Evolutionary conservation across 768 basidiomycete genomes (phyloP).

Genomic region (Dentipellis sp.): DNA sequence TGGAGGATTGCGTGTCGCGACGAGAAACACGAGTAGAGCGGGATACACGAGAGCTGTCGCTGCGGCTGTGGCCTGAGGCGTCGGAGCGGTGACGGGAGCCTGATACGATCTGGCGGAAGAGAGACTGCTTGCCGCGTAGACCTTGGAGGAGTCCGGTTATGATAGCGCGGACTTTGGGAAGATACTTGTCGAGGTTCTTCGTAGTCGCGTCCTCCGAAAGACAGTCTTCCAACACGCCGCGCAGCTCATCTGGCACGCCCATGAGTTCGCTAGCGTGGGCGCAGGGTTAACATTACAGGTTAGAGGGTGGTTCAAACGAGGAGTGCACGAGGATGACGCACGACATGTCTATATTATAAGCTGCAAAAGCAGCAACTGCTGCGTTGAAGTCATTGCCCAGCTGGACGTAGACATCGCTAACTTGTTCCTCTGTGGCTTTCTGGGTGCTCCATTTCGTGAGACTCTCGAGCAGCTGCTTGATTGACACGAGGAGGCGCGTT

Average conservation of each 20-base stretch:
- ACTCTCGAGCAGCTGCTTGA: constrained; percentile 88
- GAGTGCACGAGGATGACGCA: constrained; percentile 23
- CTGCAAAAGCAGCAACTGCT: constrained; percentile 81
- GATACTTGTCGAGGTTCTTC: constrained; percentile 80
- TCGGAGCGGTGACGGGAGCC: constrained; percentile 48
- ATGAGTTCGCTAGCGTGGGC: constrained; percentile 62
- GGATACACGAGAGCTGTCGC: constrained; percentile 29
- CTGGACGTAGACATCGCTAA: constrained; percentile 95
- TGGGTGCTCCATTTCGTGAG: constrained; percentile 77
- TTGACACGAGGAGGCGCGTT: constrained; percentile 86
- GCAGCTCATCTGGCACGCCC: constrained; percentile 81
- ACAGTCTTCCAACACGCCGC: constrained; percentile 82
- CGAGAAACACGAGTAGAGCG: constrained; percentile 43
- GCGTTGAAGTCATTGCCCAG: constrained; percentile 97
- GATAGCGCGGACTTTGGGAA: constrained; percentile 85
- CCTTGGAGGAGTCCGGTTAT: constrained; percentile 92
- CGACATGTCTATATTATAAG: constrained; percentile 86
- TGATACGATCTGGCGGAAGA: constrained; percentile 69
- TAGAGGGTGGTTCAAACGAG: background rate
- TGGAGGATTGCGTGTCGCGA: constrained; percentile 23
- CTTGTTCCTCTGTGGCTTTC: constrained; percentile 63
- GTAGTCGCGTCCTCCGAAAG: constrained; percentile 83
- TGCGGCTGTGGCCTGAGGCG: constrained; percentile 35
- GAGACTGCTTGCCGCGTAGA: constrained; percentile 83
- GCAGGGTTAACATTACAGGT: background rate